Percentiles rank a stretch among this genome's conserved stretches.
Conservation (phyloP, 148 eudicot genomes). For the Rhododendron ferrugineum region DNA sequence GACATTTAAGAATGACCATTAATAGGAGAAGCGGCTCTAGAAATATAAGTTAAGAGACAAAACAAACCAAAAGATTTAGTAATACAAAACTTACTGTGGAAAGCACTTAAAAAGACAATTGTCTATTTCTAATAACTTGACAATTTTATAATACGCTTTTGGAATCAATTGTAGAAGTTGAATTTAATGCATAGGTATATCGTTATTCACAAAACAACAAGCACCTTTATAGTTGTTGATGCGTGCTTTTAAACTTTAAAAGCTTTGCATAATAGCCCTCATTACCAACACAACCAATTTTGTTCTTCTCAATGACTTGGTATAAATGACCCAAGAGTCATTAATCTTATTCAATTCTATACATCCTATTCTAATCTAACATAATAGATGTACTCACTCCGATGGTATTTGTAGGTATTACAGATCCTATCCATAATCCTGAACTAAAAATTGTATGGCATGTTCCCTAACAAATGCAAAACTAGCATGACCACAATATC, state of each 20-base stretch:
- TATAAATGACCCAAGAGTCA: neutral
- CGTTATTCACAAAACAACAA: too few relatives aligned
- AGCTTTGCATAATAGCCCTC: neutral
- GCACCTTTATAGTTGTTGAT: too few relatives aligned
- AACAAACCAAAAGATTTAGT: neutral
- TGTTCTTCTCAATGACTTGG: neutral
- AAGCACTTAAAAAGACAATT: neutral
- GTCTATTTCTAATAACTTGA: neutral
- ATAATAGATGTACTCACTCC: neutral
- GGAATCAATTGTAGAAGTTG: neutral
- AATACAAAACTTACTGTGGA: neutral
- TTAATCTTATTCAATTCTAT: neutral
- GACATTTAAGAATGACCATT: neutral
- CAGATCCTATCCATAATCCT: neutral
- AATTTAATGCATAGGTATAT: neutral
- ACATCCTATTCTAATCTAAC: neutral
- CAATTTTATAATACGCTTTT: neutral
- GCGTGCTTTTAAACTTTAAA: neutral
- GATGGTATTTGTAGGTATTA: neutral
- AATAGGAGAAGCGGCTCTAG: neutral
- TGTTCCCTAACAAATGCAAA: neutral
- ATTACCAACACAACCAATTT: neutral
- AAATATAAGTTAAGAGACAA: neutral
- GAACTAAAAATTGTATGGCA: neutral
- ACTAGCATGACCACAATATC: neutral